A percentile compares a stretch with the other conserved stretches of the same genome.
These are phyloP conservation scores for Cerrena zonata DNA, from an alignment of 1,284 basidiomycete species.

Conservation along the genomic window DNA sequence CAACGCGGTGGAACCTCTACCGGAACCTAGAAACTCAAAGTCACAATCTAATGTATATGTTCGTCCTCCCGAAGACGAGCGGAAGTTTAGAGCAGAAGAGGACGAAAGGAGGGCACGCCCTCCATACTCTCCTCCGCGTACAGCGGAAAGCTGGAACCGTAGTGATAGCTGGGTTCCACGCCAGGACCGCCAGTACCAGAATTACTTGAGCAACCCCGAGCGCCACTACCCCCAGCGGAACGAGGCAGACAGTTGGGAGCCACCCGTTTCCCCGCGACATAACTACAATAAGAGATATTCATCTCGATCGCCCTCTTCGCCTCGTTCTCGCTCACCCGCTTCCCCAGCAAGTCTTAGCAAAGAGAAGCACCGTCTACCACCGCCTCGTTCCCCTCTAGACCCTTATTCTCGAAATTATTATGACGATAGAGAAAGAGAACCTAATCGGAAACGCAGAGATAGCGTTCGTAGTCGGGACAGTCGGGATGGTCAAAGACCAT, in stretches of 20 bases:
- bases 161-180: conserved; percentile 18
- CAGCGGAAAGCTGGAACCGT: conserved; percentile 22
- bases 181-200: conserved; percentile 13
- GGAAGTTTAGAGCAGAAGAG: conserved; percentile 31
- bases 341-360: conserved; percentile 20
- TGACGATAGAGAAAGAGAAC: conserved; percentile 13
- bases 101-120: conserved; percentile 18
- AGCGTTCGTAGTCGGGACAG: background rate
- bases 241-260: conserved; percentile 14
- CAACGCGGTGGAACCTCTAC: conserved; percentile 13
- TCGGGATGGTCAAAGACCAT: background rate
- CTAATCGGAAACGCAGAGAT: background rate
- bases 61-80: conserved; percentile 39
- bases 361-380: conserved; percentile 28
- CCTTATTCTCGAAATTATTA: conserved; percentile 12
- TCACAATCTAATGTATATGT: conserved; percentile 34
- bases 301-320: conserved; percentile 20
- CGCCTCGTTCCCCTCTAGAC: conserved; percentile 18
- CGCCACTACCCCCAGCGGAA: conserved; percentile 13
- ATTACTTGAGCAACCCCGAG: conserved; percentile 10
- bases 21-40: conserved; percentile 6
- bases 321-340: conserved; percentile 23
- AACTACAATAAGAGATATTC: conserved; percentile 2
- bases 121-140: conserved; percentile 7
- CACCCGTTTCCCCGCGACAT: conserved; percentile 13